Evolutionary conservation across 129 eudicot genomes (phyloP).

Genomic region (Tanacetum coccineum): DNA sequence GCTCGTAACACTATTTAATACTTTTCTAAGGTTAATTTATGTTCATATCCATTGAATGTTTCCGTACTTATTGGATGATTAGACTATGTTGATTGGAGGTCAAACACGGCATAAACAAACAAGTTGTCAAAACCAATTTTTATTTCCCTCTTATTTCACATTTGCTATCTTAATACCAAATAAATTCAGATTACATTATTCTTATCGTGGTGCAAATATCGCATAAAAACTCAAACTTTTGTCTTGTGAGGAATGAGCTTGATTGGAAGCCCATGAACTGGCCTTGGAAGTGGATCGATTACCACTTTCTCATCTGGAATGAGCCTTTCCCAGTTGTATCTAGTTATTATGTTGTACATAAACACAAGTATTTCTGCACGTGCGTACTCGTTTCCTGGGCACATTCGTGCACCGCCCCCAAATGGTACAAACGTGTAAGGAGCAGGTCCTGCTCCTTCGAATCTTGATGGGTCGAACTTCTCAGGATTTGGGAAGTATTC

Average conservation of each 20-base stretch:
- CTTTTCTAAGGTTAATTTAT: no score
- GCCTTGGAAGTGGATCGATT: conserved; percentile 43
- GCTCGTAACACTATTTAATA: neutral
- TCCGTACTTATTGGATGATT: no score
- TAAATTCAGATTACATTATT: neutral
- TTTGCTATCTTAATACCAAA: conserved; percentile 5
- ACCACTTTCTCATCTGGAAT: conserved; percentile 43
- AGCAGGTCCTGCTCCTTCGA: conserved; percentile 38
- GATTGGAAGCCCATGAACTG: conserved; percentile 41
- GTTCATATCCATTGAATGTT: no score
- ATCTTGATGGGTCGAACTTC: conserved; percentile 40
- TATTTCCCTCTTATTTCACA: conserved; percentile 9
- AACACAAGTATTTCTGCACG: conserved; percentile 39
- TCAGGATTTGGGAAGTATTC: conserved; percentile 39
- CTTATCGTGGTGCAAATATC: conserved; percentile 10
- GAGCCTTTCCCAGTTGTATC: conserved; percentile 35
- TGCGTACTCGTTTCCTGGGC: conserved; percentile 39
- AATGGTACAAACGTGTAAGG: conserved; percentile 43
- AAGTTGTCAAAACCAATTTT: neutral
- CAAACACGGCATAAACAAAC: neutral
- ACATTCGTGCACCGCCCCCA: conserved; percentile 42
- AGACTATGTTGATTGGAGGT: no score
- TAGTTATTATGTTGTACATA: conserved; percentile 34
- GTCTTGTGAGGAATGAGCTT: conserved; percentile 37
- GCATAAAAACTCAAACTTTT: conserved; percentile 7